Conservation (phyloP, 2,329 filamentous ascomycete species). For the Claviceps sp. region DNA sequence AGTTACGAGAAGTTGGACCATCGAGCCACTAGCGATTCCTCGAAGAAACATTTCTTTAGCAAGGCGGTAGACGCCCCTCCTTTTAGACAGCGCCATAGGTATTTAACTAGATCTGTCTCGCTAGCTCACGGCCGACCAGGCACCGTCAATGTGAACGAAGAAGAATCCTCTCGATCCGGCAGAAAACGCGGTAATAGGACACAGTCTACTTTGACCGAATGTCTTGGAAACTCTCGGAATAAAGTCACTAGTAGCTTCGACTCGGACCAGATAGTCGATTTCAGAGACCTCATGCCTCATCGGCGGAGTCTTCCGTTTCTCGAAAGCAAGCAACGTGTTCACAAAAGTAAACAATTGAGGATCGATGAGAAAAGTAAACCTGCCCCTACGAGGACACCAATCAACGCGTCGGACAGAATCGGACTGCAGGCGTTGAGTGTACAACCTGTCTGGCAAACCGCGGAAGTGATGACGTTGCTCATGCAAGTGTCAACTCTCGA, state of each 20-base stretch:
- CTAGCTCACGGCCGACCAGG: background rate
- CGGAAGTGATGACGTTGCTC: slow-evolving; percentile 12
- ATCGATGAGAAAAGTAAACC: background rate
- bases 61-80: background rate
- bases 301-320: slow-evolving; percentile 19
- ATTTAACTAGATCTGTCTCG: slow-evolving; percentile 6
- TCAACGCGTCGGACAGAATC: background rate
- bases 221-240: background rate
- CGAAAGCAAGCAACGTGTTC: background rate
- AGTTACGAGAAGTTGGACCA: background rate
- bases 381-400: background rate
- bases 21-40: background rate
- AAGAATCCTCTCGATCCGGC: background rate
- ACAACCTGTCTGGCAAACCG: background rate
- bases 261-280: slow-evolving; percentile 6
- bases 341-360: background rate
- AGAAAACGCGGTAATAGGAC: background rate
- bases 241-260: background rate
- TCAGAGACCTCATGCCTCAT: slow-evolving; percentile 17
- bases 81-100: background rate
- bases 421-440: background rate
- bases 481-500: slow-evolving; percentile 13
- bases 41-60: background rate
- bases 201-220: no score
- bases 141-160: background rate